phyloP scores from a whole-genome alignment of 108 stramenopile species.

The Licmophora abbreviata region DNA sequence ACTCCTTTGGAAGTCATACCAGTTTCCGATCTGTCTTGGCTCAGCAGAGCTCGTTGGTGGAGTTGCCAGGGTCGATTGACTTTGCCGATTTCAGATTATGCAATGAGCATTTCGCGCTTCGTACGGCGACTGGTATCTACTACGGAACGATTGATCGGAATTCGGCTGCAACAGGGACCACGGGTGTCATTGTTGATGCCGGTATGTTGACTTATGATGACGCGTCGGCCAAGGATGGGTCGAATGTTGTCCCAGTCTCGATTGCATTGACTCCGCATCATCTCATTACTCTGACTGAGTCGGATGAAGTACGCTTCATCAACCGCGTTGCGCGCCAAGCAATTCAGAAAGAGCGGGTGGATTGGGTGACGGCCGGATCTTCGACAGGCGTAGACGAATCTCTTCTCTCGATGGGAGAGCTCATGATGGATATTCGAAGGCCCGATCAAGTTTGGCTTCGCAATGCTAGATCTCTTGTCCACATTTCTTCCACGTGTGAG shows the following conservation, averaged over 20 bases:
- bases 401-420: conserved; percentile 41
- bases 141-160: conserved; percentile 69
- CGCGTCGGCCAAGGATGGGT: conserved; percentile 7
- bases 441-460: conserved; percentile 88
- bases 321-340: conserved; percentile 71
- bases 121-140: conserved; percentile 75
- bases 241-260: conserved; percentile 16
- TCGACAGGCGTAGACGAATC: conserved; percentile 25
- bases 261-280: conserved; percentile 74
- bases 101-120: conserved; percentile 59
- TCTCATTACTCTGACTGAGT: conserved; percentile 59
- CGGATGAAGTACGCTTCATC: conserved; percentile 66
- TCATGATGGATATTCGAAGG: conserved; percentile 80
- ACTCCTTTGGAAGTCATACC: conserved; percentile 27
- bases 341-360: conserved; percentile 77
- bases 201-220: conserved; percentile 63
- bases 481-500: conserved; percentile 80
- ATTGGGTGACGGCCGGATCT: conserved; percentile 42
- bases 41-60: conserved; percentile 38
- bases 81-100: conserved; percentile 59
- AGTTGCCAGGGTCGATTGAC: conserved; percentile 72
- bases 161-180: conserved; percentile 13
- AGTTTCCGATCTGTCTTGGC: neutral
- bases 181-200: conserved; percentile 59
- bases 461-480: conserved; percentile 60